phyloP scores from a whole-genome alignment of 75 land plant species.

The Picea sitchensis region DNA sequence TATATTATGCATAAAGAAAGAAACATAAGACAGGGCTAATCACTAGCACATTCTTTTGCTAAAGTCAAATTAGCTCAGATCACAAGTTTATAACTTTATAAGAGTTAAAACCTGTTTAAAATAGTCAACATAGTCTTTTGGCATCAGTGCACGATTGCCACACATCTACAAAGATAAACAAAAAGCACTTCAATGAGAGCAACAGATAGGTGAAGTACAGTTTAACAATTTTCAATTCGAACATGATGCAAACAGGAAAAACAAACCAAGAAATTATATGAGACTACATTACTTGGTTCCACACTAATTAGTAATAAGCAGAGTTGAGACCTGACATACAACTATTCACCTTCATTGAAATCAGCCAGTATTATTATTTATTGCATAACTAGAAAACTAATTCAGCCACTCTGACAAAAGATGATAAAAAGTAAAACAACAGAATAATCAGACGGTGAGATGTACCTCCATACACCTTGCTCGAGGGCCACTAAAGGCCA shows the following conservation, averaged over 20 bases:
- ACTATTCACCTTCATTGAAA: not conserved
- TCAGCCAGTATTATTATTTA: not conserved
- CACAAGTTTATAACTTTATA: conserved; percentile 6
- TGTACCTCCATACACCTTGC: conserved; percentile 39
- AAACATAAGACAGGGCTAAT: conserved; percentile 4
- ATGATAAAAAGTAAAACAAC: not conserved
- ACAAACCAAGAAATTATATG: too few relatives aligned
- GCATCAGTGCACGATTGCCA: conserved; percentile 42
- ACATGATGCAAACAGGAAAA: too few relatives aligned
- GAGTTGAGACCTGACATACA: not conserved
- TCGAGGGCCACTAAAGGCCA: conserved; percentile 52
- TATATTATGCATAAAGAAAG: not conserved
- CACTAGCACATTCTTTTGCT: not conserved
- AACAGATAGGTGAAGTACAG: not conserved
- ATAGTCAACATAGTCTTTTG: conserved; percentile 47
- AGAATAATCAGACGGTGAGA: not conserved
- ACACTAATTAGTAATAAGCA: too few relatives aligned
- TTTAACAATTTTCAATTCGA: too few relatives aligned
- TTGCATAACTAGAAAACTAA: too few relatives aligned
- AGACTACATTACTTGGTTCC: too few relatives aligned
- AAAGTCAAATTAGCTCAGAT: not conserved
- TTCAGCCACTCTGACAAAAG: not conserved
- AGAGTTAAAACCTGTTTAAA: conserved; percentile 40
- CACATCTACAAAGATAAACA: conserved; percentile 22
- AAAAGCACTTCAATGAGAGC: not conserved